Evolutionary conservation across 768 basidiomycete species (phyloP), one percentile per base, ranked within the genome.

Genomic region (Psilocybe tampanensis): DNA sequence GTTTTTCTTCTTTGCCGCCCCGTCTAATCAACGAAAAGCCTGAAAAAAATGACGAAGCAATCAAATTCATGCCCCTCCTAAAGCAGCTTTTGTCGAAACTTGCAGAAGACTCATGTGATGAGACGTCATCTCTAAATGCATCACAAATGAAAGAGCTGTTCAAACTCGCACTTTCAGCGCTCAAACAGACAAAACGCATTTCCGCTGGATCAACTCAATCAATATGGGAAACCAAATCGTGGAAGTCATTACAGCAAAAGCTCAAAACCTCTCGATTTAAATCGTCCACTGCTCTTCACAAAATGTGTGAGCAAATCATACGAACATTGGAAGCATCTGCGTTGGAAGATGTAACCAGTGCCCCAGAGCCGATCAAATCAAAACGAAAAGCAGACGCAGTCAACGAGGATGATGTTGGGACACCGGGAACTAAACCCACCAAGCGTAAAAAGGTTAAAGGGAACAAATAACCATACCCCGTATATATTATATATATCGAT

Each of bases 81-180:
- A 81, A 80, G 39, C 63, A 77, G 48, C 71, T 72, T 3, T 66
- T 93, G 48, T 74, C 84, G 29, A 75, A 76, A 18, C 66, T 81
- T 44, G 69, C 85, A 26, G 72, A 75, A 1, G 69, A 71, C 13
- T 81, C 86, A 6, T 82, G 84, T 60, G 73, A 78, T 4, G 78
- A 82, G 23, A 72, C 76, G 22, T 60, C 66, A 39, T 64, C 74
- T 9, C 68, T 88, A 42, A 86, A 83, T 15, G 77, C 87, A 1
- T 68, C 83, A 1, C 90, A 93, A 60, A 66, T 89, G 65, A 96
- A 93, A 72, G 89, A 90, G n/a, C 68, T 94, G 18, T 69, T 94
- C 55, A 95, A 92, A 70, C 72, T 90, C 50, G 86, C 77, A 0
- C 73, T 92, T 23, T 66, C 79, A 18, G 83, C 83, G 47, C 75